phyloP scores from a whole-genome alignment of 352 stramenopile species.

The Globisporangium polare region DNA sequence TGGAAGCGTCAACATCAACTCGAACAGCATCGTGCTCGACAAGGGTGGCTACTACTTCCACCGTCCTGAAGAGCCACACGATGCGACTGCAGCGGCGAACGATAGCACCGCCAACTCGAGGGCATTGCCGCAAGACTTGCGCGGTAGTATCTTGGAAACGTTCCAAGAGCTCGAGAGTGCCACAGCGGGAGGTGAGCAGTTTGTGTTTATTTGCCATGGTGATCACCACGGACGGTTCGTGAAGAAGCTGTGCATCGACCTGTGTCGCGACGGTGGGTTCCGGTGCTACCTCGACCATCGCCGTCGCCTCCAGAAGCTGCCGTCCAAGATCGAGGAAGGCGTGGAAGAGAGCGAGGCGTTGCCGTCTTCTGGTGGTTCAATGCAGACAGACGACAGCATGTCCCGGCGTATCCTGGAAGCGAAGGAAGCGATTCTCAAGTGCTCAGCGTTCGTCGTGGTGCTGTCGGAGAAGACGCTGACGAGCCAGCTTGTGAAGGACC shows the following conservation, averaged over 20 bases:
- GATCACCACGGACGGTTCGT: constrained; percentile 75
- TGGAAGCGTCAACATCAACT: constrained; percentile 25
- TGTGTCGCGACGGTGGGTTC: constrained; percentile 61
- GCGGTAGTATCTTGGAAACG: constrained; percentile 58
- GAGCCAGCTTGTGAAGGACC: constrained; percentile 72
- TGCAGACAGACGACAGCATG: constrained; percentile 45
- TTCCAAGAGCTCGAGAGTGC: constrained; percentile 49
- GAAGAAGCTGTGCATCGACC: constrained; percentile 55
- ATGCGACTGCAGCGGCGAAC: background rate
- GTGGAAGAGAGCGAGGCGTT: constrained; percentile 20
- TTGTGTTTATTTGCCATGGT: constrained; percentile 83
- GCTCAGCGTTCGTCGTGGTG: constrained; percentile 67
- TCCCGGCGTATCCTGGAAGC: constrained; percentile 68
- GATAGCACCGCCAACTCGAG: constrained; percentile 16
- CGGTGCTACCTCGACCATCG: constrained; percentile 70
- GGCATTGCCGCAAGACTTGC: constrained; percentile 14
- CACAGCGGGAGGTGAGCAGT: constrained; percentile 58
- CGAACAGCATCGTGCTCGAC: constrained; percentile 65
- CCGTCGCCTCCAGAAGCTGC: constrained; percentile 20
- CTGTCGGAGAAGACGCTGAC: constrained; percentile 69
- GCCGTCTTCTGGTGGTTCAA: constrained; percentile 5
- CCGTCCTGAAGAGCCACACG: constrained; percentile 20
- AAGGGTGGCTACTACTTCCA: constrained; percentile 74
- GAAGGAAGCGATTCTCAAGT: constrained; percentile 83
- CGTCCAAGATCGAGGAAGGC: constrained; percentile 16